Evolutionary conservation across 2,329 filamentous ascomycete species (phyloP).

Genomic region (Pseudogymnoascus sp.): DNA sequence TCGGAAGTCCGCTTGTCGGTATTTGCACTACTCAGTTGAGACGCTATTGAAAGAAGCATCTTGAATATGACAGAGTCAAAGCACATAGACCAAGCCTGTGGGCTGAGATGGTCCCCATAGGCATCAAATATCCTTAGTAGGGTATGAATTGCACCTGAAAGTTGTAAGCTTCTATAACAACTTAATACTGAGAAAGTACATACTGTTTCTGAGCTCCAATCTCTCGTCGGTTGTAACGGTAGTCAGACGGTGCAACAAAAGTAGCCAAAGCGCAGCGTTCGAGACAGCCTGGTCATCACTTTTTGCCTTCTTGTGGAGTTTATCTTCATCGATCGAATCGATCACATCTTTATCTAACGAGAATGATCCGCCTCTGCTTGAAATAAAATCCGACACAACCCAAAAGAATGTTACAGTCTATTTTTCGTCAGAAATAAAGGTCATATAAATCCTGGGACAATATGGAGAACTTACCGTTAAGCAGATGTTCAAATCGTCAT

Average conservation of each 20-base stretch:
- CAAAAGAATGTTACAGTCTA: constrained; percentile 91
- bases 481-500: constrained; percentile 89
- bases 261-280: constrained; percentile 68
- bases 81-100: constrained; percentile 76
- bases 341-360: constrained; percentile 50
- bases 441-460: neutral
- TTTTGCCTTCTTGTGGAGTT: constrained; percentile 49
- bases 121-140: constrained; percentile 86
- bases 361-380: constrained; percentile 47
- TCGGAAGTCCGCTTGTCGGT: constrained; percentile 29
- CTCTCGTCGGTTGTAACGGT: constrained; percentile 62
- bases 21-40: constrained; percentile 37
- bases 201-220: constrained; percentile 69
- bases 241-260: constrained; percentile 62
- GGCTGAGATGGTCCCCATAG: constrained; percentile 70
- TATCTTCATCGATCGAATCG: constrained; percentile 45
- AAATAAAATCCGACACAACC: constrained; percentile 85
- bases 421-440: neutral
- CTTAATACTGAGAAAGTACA: constrained; percentile 25
- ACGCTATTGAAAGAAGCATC: constrained; percentile 62
- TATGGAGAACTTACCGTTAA: constrained; percentile 57
- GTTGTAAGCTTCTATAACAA: constrained; percentile 32
- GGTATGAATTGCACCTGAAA: constrained; percentile 70
- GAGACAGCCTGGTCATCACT: constrained; percentile 51
- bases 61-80: constrained; percentile 73